Evolutionary conservation across 139 green algal genomes (phyloP), one percentile per base, ranked within the genome.

Genomic region (Chlorella sp.): DNA sequence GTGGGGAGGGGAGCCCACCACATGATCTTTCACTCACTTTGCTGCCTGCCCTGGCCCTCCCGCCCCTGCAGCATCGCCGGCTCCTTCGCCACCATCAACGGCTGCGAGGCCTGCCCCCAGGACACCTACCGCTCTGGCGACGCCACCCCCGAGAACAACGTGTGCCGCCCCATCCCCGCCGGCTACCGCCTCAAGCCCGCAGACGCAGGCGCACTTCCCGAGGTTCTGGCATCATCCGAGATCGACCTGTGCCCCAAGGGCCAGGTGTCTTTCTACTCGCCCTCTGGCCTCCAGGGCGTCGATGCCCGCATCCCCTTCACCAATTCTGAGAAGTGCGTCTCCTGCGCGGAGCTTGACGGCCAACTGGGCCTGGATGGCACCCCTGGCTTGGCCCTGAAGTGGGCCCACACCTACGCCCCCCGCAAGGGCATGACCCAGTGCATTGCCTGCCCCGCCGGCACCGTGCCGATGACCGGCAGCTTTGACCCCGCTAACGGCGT

Each of bases 131-230:
- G 84, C 84, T 40, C 84, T 32, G 84, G 84, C 36, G 84, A 88
- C 40, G 84, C 84, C 42, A 80, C 66, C 12, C 84, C 84, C 18
- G 68, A 80, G 68, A 88, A 88, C 84, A 88, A 88, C 84, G 40
- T 53, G 61, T 87, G 83, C 83, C 36, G n/a, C n/a, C 34, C 34
- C 61, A 79, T 87, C 83, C 79, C 79, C 42, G 60, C 84, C 15
- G 84, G 84, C 83, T 87, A 87, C 64, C 36, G 24, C 18, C 21
- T 60, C 26, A 77, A 64, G 19, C 26, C 15, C 57, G n/a, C 40
- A 40, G 39, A 15, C 22, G n/a, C n/a, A n/a, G n/a, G n/a, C n/a
- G n/a, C n/a, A n/a, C 21, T 24, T 0, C 34, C 36, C 83, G 83
- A 80, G 12, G 66, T 80, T 64, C 37, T 42, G 64, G 37, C 68